These are phyloP conservation scores for Triangularia verruculosa DNA, from an alignment of 2,329 filamentous ascomycete genomes.

Conservation along the genomic window DNA sequence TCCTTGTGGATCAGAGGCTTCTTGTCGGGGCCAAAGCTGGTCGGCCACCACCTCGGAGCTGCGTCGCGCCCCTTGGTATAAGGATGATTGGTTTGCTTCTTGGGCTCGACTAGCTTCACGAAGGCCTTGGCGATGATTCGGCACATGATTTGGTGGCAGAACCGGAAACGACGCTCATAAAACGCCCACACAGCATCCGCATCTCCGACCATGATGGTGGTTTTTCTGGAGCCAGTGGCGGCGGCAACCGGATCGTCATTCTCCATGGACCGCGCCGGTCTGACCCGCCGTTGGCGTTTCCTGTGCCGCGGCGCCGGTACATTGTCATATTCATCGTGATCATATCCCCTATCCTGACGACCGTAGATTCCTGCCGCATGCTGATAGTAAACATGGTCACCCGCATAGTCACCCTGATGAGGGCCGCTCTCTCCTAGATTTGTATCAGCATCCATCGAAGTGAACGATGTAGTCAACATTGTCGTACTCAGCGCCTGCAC, in stretches of 20 bases:
- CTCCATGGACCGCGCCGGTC: constrained; percentile 34
- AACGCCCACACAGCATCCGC: constrained; percentile 54
- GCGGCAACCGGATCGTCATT: constrained; percentile 42
- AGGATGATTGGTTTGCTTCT: constrained; percentile 72
- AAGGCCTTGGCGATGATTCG: constrained; percentile 73
- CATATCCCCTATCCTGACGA: neutral
- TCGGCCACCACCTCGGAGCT: constrained; percentile 66
- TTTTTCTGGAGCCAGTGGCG: constrained; percentile 36
- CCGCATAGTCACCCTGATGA: neutral
- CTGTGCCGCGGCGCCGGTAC: constrained; percentile 31
- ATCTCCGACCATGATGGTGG: constrained; percentile 52
- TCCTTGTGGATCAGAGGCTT: constrained; percentile 61
- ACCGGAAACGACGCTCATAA: constrained; percentile 60
- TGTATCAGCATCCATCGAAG: neutral
- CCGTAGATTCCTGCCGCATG: neutral
- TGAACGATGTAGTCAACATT: neutral
- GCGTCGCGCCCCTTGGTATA: constrained; percentile 65
- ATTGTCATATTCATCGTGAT: constrained; percentile 26
- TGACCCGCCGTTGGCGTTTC: constrained; percentile 35
- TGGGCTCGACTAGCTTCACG: constrained; percentile 72
- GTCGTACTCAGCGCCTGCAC: constrained; percentile 21
- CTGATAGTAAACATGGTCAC: neutral
- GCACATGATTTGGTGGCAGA: constrained; percentile 67
- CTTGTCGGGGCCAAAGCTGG: constrained; percentile 41
- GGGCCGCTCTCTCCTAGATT: neutral